A percentile compares a stretch with the other conserved stretches of the same genome.
Evolutionary conservation across 192 early-diverging fungal genomes (phyloP).

Genomic region (Dissophora ornata): DNA sequence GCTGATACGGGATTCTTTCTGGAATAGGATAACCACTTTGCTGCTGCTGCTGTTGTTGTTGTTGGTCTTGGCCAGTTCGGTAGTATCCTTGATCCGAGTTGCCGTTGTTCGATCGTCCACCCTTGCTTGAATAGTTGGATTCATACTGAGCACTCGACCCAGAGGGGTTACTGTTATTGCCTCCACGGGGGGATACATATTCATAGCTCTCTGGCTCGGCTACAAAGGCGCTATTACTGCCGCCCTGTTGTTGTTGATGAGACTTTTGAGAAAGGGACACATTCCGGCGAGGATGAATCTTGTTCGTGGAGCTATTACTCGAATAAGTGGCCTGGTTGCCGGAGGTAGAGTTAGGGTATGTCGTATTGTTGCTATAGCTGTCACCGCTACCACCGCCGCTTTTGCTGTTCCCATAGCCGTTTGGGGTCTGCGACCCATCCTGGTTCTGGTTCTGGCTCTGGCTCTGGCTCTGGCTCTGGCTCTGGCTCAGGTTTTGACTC

Average conservation of each 20-base stretch:
- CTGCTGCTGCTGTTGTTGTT: too few species aligned
- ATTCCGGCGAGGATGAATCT: conserved; percentile 21
- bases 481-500: neutral
- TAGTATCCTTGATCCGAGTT: conserved; percentile 10
- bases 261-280: conserved; percentile 37
- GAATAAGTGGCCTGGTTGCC: neutral
- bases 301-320: neutral
- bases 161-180: neutral
- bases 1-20: conserved; percentile 43
- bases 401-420: neutral
- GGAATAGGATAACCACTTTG: neutral
- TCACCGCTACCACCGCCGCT: neutral
- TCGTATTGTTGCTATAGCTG: neutral
- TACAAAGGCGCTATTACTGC: neutral
- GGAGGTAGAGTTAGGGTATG: neutral
- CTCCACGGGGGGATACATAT: conserved; percentile 1
- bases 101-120: conserved; percentile 17
- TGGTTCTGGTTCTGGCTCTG: too few species aligned
- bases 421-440: neutral
- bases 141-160: conserved; percentile 27
- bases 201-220: conserved; percentile 18
- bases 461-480: too few species aligned
- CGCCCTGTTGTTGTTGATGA: conserved; percentile 8
- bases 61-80: neutral
- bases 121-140: neutral